A percentile compares a stretch with the other conserved stretches of the same genome.
These are phyloP conservation scores for Rhynchosporium secalis DNA, from an alignment of 2,329 filamentous ascomycete genomes.

Conservation along the genomic window DNA sequence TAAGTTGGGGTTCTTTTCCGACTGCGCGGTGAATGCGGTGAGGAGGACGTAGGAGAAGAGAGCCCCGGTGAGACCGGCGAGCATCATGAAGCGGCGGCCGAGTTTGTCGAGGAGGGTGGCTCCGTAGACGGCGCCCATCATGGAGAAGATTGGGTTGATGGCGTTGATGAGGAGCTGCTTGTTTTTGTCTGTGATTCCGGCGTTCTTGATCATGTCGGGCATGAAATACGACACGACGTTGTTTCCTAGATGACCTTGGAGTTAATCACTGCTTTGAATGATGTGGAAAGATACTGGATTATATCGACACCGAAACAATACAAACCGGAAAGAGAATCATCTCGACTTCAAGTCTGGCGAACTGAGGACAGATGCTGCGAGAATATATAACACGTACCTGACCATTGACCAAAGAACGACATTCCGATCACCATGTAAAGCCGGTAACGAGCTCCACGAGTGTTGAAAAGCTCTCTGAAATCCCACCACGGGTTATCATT, in stretches of 20 bases:
- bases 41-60: constrained; percentile 31
- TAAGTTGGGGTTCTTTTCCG: constrained; percentile 39
- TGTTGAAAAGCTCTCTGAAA: constrained; percentile 55
- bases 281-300: too few relatives aligned
- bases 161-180: constrained; percentile 42
- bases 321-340: too few relatives aligned
- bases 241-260: constrained; percentile 32
- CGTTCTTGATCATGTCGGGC: constrained; percentile 45
- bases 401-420: constrained; percentile 47
- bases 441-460: constrained; percentile 48
- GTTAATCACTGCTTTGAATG: too few relatives aligned
- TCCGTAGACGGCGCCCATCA: constrained; percentile 47
- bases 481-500: constrained; percentile 62
- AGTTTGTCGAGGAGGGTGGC: constrained; percentile 46
- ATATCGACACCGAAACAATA: too few relatives aligned
- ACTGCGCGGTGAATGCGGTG: constrained; percentile 36
- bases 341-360: too few relatives aligned
- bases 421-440: constrained; percentile 52
- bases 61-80: constrained; percentile 36
- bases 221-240: constrained; percentile 46
- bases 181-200: constrained; percentile 37
- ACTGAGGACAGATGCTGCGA: too few relatives aligned
- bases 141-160: constrained; percentile 42
- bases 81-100: constrained; percentile 46
- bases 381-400: too few relatives aligned